Conservation (phyloP, 1,139 yeast species). For the Saccharomyces hybrid region DNA sequence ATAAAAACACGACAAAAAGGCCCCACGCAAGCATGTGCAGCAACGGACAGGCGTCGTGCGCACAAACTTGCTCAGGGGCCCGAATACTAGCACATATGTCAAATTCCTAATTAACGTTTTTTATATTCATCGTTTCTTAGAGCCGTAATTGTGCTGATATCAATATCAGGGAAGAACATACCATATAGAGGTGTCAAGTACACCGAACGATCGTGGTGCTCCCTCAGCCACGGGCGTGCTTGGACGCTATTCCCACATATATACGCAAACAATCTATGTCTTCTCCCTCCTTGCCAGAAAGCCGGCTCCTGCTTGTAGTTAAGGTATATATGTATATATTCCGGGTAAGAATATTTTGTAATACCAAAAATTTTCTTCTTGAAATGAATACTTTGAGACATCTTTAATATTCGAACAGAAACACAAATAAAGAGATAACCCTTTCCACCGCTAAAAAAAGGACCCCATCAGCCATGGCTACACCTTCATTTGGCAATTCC, state of each 20-base stretch:
- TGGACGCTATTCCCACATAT: neutral
- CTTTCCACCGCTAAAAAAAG: neutral
- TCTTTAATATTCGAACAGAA: neutral
- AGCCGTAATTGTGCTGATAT: conserved; percentile 33
- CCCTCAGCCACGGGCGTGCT: neutral
- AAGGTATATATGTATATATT: neutral
- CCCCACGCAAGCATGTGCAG: neutral
- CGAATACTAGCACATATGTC: conserved; percentile 28
- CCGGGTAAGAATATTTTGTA: neutral
- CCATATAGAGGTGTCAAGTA: neutral
- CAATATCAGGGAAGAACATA: conserved; percentile 5
- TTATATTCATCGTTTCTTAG: conserved; percentile 18
- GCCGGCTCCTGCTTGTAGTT: neutral
- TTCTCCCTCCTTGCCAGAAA: neutral
- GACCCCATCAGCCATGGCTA: neutral
- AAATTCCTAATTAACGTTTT: conserved; percentile 27
- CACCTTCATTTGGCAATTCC: neutral
- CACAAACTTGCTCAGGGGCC: neutral
- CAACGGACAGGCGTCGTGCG: neutral
- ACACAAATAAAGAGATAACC: neutral
- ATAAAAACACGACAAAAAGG: neutral
- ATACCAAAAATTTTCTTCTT: neutral
- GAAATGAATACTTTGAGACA: neutral
- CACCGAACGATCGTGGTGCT: neutral
- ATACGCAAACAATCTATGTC: neutral